A percentile compares a stretch with the other conserved stretches of the same genome.
Evolutionary conservation across 2,329 filamentous ascomycete genomes (phyloP).

Genomic region (Taxawa tesnikishii): DNA sequence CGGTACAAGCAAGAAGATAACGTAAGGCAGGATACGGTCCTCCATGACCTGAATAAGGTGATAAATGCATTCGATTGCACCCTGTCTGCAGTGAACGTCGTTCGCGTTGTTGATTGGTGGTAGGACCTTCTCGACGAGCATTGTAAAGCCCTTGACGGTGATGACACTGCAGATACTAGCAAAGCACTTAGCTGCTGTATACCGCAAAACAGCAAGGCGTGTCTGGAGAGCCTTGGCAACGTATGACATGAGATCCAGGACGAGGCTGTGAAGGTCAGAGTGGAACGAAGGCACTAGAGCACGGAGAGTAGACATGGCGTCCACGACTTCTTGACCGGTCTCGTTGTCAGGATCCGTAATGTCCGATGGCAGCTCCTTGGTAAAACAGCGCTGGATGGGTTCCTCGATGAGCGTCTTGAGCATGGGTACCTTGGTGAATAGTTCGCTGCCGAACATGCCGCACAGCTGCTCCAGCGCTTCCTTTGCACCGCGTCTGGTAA

Average conservation of each 20-base stretch:
- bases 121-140: conserved; percentile 82
- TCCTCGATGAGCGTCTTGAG: conserved; percentile 69
- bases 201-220: conserved; percentile 80
- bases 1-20: conserved; percentile 96
- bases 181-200: conserved; percentile 93
- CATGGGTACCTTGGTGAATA: conserved; percentile 78
- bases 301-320: conserved; percentile 83
- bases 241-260: conserved; percentile 71
- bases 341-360: conserved; percentile 61
- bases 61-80: conserved; percentile 89
- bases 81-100: conserved; percentile 81
- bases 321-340: conserved; percentile 84
- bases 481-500: conserved; percentile 86
- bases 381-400: conserved; percentile 64
- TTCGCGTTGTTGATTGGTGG: conserved; percentile 85
- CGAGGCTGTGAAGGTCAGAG: conserved; percentile 59
- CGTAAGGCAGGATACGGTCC: conserved; percentile 87
- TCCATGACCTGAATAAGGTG: conserved; percentile 98
- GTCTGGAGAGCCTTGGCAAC: conserved; percentile 83
- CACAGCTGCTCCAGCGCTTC: conserved; percentile 85
- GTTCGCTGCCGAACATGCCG: conserved; percentile 59
- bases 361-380: conserved; percentile 53
- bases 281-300: conserved; percentile 89
- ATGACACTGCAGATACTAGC: conserved; percentile 97
- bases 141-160: conserved; percentile 88